Conservation (phyloP, 257 asterid genomes). For the Solanum etuberosum region DNA sequence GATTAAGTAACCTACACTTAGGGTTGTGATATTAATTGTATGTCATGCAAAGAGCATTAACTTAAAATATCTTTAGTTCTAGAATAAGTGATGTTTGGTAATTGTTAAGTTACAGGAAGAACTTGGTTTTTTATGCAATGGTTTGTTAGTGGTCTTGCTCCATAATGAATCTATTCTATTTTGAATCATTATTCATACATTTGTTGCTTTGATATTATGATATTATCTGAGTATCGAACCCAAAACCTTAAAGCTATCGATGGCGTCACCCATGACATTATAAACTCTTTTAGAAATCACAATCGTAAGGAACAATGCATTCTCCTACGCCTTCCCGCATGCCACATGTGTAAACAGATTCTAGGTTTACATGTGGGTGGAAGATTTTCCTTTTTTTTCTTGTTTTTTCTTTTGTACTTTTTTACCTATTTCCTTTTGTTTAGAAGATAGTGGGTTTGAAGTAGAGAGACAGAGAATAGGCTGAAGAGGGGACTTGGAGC, state of each 20-base stretch:
- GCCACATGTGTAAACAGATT: background rate
- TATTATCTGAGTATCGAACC: background rate
- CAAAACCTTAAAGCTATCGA: background rate
- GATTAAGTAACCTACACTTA: background rate
- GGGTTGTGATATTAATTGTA: background rate
- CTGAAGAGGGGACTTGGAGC: background rate
- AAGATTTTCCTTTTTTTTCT: background rate
- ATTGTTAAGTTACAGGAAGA: background rate
- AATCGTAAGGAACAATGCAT: background rate
- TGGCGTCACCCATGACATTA: background rate
- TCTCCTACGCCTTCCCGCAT: background rate
- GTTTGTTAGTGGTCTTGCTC: background rate
- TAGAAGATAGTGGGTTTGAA: background rate
- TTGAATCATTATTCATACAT: background rate
- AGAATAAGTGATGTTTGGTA: background rate
- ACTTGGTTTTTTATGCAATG: background rate
- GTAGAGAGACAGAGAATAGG: background rate
- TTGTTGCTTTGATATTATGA: background rate
- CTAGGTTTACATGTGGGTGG: background rate
- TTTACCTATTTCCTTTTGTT: background rate
- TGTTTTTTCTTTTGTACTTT: background rate
- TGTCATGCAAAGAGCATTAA: background rate
- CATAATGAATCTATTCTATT: background rate
- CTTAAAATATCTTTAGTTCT: background rate
- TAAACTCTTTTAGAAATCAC: background rate